phyloP scores from a whole-genome alignment of 148 eudicot species.

The Rhododendron simsii region DNA sequence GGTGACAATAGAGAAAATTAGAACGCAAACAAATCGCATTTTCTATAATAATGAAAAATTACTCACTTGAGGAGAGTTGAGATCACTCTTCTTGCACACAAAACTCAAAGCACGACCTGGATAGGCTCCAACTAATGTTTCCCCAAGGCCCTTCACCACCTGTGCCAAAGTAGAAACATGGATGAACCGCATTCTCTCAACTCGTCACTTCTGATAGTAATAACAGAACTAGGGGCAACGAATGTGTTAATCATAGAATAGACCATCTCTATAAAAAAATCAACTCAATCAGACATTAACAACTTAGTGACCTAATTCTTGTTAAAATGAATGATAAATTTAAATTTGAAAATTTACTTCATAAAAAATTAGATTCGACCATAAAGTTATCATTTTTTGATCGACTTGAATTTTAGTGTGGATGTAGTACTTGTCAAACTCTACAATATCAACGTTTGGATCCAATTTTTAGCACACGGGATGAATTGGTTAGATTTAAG shows the following conservation, averaged over 20 bases:
- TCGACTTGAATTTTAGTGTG: not conserved
- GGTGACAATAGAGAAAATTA: not conserved
- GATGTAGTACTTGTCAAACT: not conserved
- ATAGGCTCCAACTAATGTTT: conserved; percentile 96
- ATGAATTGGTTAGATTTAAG: not conserved
- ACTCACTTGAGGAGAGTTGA: conserved; percentile 66
- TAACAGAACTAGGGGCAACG: not conserved
- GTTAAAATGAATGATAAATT: not conserved
- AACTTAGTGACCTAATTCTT: not conserved
- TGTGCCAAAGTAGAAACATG: conserved; percentile 19
- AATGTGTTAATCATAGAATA: not conserved
- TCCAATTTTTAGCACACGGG: not conserved
- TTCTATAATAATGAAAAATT: not conserved
- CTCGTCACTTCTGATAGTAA: not conserved
- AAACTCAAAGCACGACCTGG: conserved; percentile 93
- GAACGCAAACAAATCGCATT: not conserved
- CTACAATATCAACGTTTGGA: not conserved
- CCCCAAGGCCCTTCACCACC: conserved; percentile 98
- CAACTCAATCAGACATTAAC: not conserved
- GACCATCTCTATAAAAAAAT: not conserved
- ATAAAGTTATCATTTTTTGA: not conserved
- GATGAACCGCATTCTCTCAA: not conserved
- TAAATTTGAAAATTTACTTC: not conserved
- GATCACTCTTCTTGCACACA: conserved; percentile 69
- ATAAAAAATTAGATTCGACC: not conserved